phyloP scores from a whole-genome alignment of 805 yeast genomes.

The Metschnikowia anglica region DNA sequence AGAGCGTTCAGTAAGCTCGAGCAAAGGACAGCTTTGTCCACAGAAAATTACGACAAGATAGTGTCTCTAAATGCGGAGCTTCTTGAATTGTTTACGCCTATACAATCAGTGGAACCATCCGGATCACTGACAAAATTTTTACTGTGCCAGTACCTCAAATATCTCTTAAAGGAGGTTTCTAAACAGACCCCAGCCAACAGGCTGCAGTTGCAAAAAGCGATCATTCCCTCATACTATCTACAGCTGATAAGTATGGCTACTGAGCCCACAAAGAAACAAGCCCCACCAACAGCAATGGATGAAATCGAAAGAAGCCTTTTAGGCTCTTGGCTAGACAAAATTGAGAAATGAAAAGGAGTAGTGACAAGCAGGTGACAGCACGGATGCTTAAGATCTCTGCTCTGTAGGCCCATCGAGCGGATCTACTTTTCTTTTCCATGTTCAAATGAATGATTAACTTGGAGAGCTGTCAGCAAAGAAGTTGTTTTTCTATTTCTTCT shows the following conservation, averaged over 20 bases:
- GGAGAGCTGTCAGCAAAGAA: too few relatives aligned
- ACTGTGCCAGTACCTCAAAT: constrained; percentile 41
- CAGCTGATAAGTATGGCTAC: constrained; percentile 15
- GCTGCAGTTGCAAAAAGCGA: constrained; percentile 29
- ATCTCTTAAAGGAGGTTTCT: constrained; percentile 37
- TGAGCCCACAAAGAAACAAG: constrained; percentile 3
- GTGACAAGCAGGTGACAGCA: too few relatives aligned
- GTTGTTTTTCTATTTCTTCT: too few relatives aligned
- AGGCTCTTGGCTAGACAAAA: constrained; percentile 43
- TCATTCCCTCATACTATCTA: constrained; percentile 32
- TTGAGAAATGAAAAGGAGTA: too few relatives aligned
- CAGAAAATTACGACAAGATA: constrained; percentile 33
- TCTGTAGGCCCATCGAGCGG: too few relatives aligned
- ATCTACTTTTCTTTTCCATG: too few relatives aligned
- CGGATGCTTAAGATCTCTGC: too few relatives aligned
- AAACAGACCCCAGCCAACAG: constrained; percentile 17
- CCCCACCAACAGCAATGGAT: constrained; percentile 24
- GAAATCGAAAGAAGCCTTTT: constrained; percentile 43
- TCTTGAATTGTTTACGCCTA: constrained; percentile 23
- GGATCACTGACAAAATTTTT: constrained; percentile 28
- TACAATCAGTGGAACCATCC: constrained; percentile 21
- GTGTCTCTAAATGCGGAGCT: constrained; percentile 23
- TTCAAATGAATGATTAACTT: too few relatives aligned
- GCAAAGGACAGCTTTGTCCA: constrained; percentile 29
- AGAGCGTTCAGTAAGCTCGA: constrained; percentile 31